Conservation (phyloP, 805 yeast species). For the Ogataea dorogensis region DNA sequence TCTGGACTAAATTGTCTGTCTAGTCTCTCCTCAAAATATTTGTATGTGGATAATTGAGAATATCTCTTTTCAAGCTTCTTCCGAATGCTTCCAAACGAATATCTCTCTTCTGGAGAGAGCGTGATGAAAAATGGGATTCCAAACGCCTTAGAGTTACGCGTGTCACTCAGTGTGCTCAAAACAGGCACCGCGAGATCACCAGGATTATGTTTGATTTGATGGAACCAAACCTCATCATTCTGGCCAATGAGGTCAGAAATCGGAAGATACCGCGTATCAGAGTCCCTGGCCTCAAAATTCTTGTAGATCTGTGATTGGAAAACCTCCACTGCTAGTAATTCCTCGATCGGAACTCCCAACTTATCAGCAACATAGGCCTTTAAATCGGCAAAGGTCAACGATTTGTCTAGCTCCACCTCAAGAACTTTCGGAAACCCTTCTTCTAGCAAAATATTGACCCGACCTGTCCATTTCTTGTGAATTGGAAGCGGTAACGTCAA, state of each 20-base stretch:
- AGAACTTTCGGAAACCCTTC: constrained; percentile 47
- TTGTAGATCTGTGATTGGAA: constrained; percentile 68
- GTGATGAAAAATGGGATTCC: constrained; percentile 78
- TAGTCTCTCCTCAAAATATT: constrained; percentile 31
- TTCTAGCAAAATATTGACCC: constrained; percentile 61
- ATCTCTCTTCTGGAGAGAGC: constrained; percentile 48
- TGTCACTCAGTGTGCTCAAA: constrained; percentile 41
- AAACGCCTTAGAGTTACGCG: constrained; percentile 48
- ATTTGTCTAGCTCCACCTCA: constrained; percentile 71
- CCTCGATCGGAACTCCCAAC: constrained; percentile 35
- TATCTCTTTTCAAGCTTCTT: constrained; percentile 51
- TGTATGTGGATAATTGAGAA: constrained; percentile 46
- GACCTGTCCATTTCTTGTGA: constrained; percentile 66
- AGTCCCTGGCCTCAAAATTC: constrained; percentile 55
- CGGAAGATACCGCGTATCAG: constrained; percentile 63
- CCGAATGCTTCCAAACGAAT: constrained; percentile 57
- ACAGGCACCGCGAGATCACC: constrained; percentile 63
- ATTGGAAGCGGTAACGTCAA: constrained; percentile 87
- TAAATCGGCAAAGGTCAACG: constrained; percentile 62
- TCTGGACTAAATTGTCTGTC: constrained; percentile 17
- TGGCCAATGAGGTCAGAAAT: constrained; percentile 62
- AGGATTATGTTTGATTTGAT: constrained; percentile 41
- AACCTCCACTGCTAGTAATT: constrained; percentile 55
- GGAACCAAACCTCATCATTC: constrained; percentile 65
- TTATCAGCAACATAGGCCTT: constrained; percentile 58